Evolutionary conservation across 495 filamentous ascomycete species (phyloP).

Genomic region (Barbatosphaeria neglecta): DNA sequence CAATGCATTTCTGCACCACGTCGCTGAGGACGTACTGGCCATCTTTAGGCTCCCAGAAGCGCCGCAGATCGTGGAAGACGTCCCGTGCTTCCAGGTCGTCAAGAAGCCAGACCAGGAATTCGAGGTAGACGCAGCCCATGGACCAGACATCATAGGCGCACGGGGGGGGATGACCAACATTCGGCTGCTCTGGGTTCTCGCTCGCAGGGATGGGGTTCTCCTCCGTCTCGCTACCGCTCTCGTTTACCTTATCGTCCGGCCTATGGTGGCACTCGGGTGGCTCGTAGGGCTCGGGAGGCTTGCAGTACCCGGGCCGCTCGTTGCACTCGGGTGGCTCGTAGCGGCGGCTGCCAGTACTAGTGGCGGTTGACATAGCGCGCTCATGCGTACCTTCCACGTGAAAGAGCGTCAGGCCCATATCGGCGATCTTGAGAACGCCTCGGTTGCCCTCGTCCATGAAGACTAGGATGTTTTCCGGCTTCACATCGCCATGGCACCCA

Average conservation of each 20-base stretch:
- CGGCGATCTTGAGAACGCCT: slow-evolving; percentile 2
- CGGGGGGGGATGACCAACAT: slow-evolving; percentile 4
- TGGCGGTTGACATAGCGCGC: slow-evolving; percentile 5
- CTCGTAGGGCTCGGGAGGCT: slow-evolving; percentile 9
- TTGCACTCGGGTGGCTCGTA: slow-evolving; percentile 15
- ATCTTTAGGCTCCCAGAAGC: neutral
- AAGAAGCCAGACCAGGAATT: slow-evolving; percentile 21
- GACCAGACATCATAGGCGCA: slow-evolving; percentile 23
- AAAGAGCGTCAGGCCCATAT: slow-evolving; percentile 5
- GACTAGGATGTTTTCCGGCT: slow-evolving; percentile 12
- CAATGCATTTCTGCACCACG: neutral
- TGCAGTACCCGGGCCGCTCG: neutral
- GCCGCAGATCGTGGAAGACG: neutral
- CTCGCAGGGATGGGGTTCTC: neutral
- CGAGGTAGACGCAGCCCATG: slow-evolving; percentile 25
- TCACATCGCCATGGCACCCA: slow-evolving; percentile 8
- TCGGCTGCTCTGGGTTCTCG: neutral
- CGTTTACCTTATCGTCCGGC: slow-evolving; percentile 1
- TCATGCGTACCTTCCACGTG: slow-evolving; percentile 2
- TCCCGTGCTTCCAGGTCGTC: slow-evolving; percentile 7
- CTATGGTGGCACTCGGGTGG: slow-evolving; percentile 11
- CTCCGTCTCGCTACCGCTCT: neutral
- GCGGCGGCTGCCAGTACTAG: neutral
- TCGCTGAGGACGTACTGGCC: neutral
- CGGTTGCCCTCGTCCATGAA: neutral